Base-by-base conservation (phyloP, 768 basidiomycete genomes). In the Postia placenta region DNA sequence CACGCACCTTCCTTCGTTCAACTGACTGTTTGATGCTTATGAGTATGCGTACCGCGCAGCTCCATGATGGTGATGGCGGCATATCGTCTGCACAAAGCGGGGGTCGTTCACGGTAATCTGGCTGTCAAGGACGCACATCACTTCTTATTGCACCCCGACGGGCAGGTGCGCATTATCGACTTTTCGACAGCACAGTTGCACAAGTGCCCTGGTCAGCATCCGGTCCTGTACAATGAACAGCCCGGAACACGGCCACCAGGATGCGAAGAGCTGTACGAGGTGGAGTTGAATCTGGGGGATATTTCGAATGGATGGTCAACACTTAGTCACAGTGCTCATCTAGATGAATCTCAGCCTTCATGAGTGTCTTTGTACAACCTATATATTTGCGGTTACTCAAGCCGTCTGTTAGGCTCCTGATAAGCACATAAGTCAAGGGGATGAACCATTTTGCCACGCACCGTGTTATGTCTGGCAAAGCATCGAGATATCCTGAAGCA, bases 61-160 rank as follows among this genome's bases (percentile, higher is more conserved):
- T 59, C 57, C 20, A 47, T 55, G 48, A 53, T 60, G 3, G 61
- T 70, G 61, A 35, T 64, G 9, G 67, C 67, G 2, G 56, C 62
- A 2, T 67, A 61, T 38, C 59, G 63, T 9, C 48, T 75, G n/a
- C 74, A 75, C 49, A 33, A 57, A 33, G 68, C 62, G 0, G 70
- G 72, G 0, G 47, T 75, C 7, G 36, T 60, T 1, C 72, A 74
- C 47, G 65, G 67, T 2, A 54, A 70, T 40, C 54, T 74, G 9
- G n/a, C n/a, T n/a, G n/a, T n/a, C n/a, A 33, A 53, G 9, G 59
- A 64, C 24, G 54, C 57, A 0, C 60, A 57, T 11, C 67, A 71
- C 45, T 64, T 73, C 43, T 42, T 72, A n/a, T 47, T 53, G 23
- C 62, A 57, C 47, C 60, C 48, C 2, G 54, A 57, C 14, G 61